Conservation (phyloP, 495 filamentous ascomycete species). For the Penicillium salamii region DNA sequence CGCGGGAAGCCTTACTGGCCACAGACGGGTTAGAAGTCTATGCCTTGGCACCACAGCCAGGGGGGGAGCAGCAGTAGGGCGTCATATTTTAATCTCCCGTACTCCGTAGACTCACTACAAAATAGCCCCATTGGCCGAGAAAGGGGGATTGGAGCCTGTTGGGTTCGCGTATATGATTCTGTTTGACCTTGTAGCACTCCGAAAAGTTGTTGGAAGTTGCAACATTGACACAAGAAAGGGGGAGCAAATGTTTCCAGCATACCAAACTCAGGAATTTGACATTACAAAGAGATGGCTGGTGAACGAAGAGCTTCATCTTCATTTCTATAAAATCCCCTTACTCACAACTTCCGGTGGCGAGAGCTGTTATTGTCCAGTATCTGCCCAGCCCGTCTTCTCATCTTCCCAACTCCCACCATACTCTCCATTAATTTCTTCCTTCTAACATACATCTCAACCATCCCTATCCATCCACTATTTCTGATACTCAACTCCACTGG, state of each 20-base stretch:
- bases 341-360: too few species aligned
- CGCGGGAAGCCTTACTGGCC: too few species aligned
- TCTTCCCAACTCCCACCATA: too few species aligned
- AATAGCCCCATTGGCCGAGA: background rate
- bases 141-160: background rate
- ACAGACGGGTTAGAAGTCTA: too few species aligned
- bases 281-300: background rate
- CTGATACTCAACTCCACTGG: background rate
- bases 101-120: background rate
- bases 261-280: conserved; percentile 6
- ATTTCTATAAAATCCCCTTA: conserved; percentile 4
- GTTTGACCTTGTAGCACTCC: too few species aligned
- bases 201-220: too few species aligned
- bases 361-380: too few species aligned
- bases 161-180: background rate
- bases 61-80: background rate
- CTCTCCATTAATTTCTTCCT: too few species aligned
- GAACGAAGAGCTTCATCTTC: conserved; percentile 15
- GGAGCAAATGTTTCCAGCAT: background rate
- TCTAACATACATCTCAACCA: too few species aligned
- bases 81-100: background rate
- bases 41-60: background rate
- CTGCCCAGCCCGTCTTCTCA: too few species aligned
- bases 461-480: too few species aligned
- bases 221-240: background rate